These are phyloP conservation scores for Fusarium napiforme DNA, from an alignment of 2,329 filamentous ascomycete genomes.

Conservation along the genomic window DNA sequence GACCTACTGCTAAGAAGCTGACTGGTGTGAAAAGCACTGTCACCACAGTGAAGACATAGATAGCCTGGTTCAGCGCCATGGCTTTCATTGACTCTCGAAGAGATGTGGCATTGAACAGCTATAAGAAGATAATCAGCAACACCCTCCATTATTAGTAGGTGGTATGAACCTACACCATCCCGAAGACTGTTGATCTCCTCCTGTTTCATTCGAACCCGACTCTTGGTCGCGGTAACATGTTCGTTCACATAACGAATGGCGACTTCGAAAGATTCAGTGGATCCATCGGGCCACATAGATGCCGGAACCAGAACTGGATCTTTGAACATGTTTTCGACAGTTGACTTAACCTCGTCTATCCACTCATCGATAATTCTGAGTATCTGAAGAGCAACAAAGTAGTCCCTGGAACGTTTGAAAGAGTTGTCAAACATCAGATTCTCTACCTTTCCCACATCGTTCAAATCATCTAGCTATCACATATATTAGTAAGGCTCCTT, in stretches of 20 bases:
- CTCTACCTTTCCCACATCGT: accelerated
- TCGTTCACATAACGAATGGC: no score
- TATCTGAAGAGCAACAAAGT: neutral
- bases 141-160: no score
- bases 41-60: neutral
- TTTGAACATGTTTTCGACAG: no score
- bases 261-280: no score
- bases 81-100: neutral
- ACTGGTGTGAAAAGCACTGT: neutral
- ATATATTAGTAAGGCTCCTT: no score
- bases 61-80: neutral
- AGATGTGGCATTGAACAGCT: neutral
- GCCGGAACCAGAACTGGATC: no score
- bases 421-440: neutral
- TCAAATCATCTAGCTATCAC: neutral
- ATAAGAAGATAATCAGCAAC: accelerated
- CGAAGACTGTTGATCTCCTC: neutral
- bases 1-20: neutral
- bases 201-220: accelerated
- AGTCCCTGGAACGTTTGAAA: neutral
- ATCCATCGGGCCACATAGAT: no score
- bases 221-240: accelerated
- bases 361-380: accelerated
- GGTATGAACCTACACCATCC: neutral
- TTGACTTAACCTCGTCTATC: neutral